Conservation (phyloP, 768 basidiomycete species). For the Amanita inopinata region DNA sequence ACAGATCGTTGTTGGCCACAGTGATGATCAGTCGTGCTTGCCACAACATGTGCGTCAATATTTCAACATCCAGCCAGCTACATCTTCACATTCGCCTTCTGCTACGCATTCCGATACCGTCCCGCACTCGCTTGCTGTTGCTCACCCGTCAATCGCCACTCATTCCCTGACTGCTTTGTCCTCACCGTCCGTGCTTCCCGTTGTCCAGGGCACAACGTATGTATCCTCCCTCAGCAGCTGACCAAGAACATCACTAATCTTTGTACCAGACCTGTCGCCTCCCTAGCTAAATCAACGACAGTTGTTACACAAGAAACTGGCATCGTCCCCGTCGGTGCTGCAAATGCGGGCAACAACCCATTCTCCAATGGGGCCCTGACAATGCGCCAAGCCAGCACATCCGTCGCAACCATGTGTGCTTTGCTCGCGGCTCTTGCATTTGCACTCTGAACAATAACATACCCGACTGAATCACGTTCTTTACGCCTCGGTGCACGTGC, state of each 20-base stretch:
- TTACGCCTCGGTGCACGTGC: background rate
- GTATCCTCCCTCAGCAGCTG: too few species aligned
- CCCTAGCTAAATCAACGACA: background rate
- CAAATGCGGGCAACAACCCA: slow-evolving; percentile 32
- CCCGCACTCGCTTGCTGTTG: too few species aligned
- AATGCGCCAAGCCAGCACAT: slow-evolving; percentile 28
- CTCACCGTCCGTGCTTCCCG: too few species aligned
- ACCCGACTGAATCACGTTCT: slow-evolving; percentile 12
- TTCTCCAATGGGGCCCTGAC: slow-evolving; percentile 24
- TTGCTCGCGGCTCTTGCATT: slow-evolving; percentile 27
- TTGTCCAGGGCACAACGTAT: too few species aligned
- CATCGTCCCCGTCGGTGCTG: slow-evolving; percentile 31
- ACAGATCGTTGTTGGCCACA: slow-evolving; percentile 30
- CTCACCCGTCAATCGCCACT: too few species aligned
- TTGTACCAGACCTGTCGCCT: too few species aligned
- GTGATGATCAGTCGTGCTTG: slow-evolving; percentile 30
- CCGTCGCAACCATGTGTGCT: slow-evolving; percentile 31
- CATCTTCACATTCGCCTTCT: slow-evolving; percentile 13
- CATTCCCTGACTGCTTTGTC: too few species aligned
- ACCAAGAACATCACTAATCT: too few species aligned
- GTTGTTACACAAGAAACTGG: slow-evolving; percentile 2
- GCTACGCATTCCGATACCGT: slow-evolving; percentile 12
- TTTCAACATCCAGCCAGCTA: slow-evolving; percentile 11
- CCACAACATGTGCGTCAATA: background rate
- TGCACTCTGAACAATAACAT: slow-evolving; percentile 26